Evolutionary conservation across 495 filamentous ascomycete species (phyloP).

Genomic region (Aspergillus carlsbadensis): DNA sequence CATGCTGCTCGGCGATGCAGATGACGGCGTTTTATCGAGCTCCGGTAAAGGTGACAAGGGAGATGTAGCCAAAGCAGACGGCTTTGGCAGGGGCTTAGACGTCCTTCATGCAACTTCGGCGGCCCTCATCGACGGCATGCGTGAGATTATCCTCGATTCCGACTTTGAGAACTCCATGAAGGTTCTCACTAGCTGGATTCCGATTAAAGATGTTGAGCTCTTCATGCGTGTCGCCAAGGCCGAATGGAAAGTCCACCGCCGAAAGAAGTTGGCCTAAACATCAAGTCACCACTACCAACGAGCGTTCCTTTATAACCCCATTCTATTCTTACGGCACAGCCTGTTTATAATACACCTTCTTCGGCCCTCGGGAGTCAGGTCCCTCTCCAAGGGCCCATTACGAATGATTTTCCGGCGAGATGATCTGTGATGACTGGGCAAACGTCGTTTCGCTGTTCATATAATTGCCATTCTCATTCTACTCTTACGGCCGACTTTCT

Average conservation of each 20-base stretch:
- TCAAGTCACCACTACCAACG: not conserved
- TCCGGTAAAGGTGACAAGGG: conserved; percentile 47
- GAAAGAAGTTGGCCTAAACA: conserved; percentile 39
- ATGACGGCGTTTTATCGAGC: conserved; percentile 23
- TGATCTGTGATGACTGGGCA: conserved; percentile 18
- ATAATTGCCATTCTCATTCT: not conserved
- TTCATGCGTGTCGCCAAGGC: conserved; percentile 92
- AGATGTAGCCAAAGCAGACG: conserved; percentile 19
- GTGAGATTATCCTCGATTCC: conserved; percentile 85
- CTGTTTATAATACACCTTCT: conserved; percentile 2
- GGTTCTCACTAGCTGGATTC: conserved; percentile 92
- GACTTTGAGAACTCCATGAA: conserved; percentile 99
- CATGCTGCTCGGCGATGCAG: conserved; percentile 86
- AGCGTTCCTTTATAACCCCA: not conserved
- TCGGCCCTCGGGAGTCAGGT: not conserved
- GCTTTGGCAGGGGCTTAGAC: conserved; percentile 71
- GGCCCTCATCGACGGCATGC: conserved; percentile 88
- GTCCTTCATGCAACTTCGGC: conserved; percentile 88
- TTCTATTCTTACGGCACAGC: not conserved
- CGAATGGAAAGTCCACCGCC: conserved; percentile 78
- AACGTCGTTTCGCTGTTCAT: conserved; percentile 15
- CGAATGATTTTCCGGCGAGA: conserved; percentile 17
- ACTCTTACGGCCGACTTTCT: conserved; percentile 10
- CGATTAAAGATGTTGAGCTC: conserved; percentile 90
- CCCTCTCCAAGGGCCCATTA: not conserved